Base-by-base conservation (phyloP, 192 early-diverging fungal species). In the Dissophora ornata region DNA sequence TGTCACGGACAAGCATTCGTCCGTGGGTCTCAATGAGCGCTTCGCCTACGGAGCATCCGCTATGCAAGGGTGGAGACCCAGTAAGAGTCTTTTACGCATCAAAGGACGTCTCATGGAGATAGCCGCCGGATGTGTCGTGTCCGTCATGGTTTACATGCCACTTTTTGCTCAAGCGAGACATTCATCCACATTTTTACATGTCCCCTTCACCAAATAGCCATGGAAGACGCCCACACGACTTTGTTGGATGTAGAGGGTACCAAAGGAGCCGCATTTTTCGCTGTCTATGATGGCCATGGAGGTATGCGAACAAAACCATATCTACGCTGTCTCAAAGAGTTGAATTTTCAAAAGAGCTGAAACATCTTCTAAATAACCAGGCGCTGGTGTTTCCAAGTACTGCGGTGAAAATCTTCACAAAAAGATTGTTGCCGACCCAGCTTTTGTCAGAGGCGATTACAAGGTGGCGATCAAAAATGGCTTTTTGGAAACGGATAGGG, bases 51-150 rank as follows among this genome's bases (percentile, higher is more conserved):
- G 91, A 46, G 92, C 94, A 29, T 95, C 92, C 26, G 89, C 86
- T 49, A 98, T 98, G 97, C 97, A 99, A 85, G 97, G 97, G 50
- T 99, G 97, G 97, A 87, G 97, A 84, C 85, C 94, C 45, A 92
- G 90, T 90, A 88, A 92, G 29, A 5, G 34, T 32, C 38, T 59
- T 42, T 57, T n/a, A n/a, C n/a, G n/a, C n/a, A n/a, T n/a, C n/a
- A n/a, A n/a, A n/a, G n/a, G n/a, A n/a, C n/a, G n/a, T n/a, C n/a
- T n/a, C n/a, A n/a, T n/a, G n/a, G n/a, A n/a, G n/a, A n/a, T n/a
- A n/a, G n/a, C n/a, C n/a, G n/a, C n/a, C n/a, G n/a, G n/a, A n/a
- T n/a, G n/a, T n/a, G n/a, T n/a, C n/a, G n/a, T n/a, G n/a, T n/a
- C n/a, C n/a, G n/a, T n/a, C n/a, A n/a, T n/a, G n/a, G n/a, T n/a